These are phyloP conservation scores for Silene conica DNA, from an alignment of 148 eudicot genomes.

Conservation along the genomic window DNA sequence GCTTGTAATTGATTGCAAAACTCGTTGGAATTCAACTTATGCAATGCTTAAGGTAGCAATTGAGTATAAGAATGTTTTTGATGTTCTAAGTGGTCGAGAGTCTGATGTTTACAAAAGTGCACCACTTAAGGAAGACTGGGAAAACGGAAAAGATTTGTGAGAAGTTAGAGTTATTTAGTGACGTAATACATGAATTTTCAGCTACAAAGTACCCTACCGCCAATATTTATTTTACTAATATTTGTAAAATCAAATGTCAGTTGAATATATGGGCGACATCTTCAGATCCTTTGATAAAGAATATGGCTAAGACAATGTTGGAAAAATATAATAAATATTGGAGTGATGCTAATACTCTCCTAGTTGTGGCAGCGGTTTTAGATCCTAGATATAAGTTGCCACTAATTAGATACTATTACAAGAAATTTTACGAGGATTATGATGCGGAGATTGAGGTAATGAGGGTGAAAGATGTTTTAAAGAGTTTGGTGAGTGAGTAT, in stretches of 20 bases:
- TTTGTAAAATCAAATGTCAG: background rate
- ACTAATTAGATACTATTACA: background rate
- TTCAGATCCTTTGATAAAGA: background rate
- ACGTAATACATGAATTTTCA: background rate
- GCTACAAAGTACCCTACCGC: no score
- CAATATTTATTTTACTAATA: no score
- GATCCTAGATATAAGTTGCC: no score
- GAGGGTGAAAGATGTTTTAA: no score
- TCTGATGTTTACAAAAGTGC: no score
- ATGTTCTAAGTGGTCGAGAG: no score
- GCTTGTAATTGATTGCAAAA: no score
- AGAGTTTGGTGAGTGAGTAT: background rate
- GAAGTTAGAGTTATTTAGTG: background rate
- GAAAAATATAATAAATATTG: background rate
- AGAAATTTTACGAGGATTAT: background rate
- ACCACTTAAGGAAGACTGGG: background rate
- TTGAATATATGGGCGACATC: background rate
- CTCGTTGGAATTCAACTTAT: no score
- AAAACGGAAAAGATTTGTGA: constrained; percentile 5
- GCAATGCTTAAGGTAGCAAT: no score
- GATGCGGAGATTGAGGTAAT: background rate
- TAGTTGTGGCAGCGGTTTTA: background rate
- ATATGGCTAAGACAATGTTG: background rate
- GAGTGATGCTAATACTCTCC: background rate
- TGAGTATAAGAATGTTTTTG: no score